Percentiles rank a stretch among this genome's conserved stretches.
Conservation (phyloP, 352 stramenopile species). For the Phytophthora cryptogea region DNA sequence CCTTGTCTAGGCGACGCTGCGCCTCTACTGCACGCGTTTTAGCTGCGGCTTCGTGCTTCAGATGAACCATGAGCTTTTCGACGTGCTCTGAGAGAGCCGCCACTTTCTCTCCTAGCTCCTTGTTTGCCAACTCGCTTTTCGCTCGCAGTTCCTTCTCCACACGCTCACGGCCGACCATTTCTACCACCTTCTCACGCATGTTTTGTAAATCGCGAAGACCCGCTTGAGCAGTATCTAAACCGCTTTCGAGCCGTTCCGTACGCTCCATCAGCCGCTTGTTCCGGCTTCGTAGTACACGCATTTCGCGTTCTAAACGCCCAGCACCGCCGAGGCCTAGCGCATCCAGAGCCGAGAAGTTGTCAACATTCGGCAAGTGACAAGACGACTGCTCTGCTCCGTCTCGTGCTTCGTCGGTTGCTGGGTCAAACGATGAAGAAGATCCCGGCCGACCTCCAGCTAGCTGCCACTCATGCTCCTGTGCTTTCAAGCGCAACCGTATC, state of each 20-base stretch:
- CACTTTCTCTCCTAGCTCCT: slow-evolving; percentile 86
- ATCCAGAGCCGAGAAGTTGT: slow-evolving; percentile 66
- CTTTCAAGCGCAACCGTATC: slow-evolving; percentile 70
- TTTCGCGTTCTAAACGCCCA: slow-evolving; percentile 69
- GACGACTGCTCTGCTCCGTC: slow-evolving; percentile 16
- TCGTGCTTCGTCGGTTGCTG: slow-evolving; percentile 17
- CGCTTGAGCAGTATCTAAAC: slow-evolving; percentile 51
- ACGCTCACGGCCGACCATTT: slow-evolving; percentile 80
- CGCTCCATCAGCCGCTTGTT: slow-evolving; percentile 73
- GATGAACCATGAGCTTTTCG: slow-evolving; percentile 96
- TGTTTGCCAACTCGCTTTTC: slow-evolving; percentile 66
- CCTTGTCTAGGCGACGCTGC: slow-evolving; percentile 78
- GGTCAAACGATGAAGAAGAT: slow-evolving; percentile 9
- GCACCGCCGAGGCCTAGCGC: slow-evolving; percentile 52
- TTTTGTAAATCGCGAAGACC: slow-evolving; percentile 62
- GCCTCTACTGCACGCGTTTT: slow-evolving; percentile 90
- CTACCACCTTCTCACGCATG: slow-evolving; percentile 76
- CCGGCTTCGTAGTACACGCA: slow-evolving; percentile 65
- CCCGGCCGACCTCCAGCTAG: slow-evolving; percentile 33
- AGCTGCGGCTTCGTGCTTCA: slow-evolving; percentile 95
- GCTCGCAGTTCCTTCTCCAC: slow-evolving; percentile 87
- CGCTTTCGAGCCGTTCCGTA: slow-evolving; percentile 52
- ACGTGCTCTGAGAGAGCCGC: slow-evolving; percentile 94
- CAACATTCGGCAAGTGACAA: slow-evolving; percentile 60
- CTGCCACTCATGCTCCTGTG: slow-evolving; percentile 61